These are phyloP conservation scores for Fusarium subglutinans DNA, from an alignment of 2,329 filamentous ascomycete genomes.

Conservation along the genomic window DNA sequence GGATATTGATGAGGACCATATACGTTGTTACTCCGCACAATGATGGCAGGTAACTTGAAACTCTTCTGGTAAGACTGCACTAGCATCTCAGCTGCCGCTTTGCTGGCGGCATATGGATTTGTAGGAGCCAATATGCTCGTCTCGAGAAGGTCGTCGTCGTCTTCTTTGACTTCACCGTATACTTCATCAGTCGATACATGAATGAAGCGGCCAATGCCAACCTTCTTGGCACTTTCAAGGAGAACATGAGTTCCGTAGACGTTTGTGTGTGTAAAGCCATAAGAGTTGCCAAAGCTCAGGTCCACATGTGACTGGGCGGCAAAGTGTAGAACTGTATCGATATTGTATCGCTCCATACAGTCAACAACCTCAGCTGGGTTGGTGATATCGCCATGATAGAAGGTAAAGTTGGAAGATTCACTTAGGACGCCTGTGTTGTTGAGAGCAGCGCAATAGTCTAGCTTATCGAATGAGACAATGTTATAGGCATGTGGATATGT, in stretches of 20 bases:
- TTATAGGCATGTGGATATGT: slow-evolving; percentile 80
- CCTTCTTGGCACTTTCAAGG: slow-evolving; percentile 78
- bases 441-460: slow-evolving; percentile 83
- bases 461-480: slow-evolving; percentile 84
- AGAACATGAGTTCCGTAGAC: slow-evolving; percentile 87
- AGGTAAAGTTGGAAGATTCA: slow-evolving; percentile 76
- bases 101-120: slow-evolving; percentile 83
- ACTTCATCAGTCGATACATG: slow-evolving; percentile 89
- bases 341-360: slow-evolving; percentile 74
- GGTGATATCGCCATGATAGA: slow-evolving; percentile 83
- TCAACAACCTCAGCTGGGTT: slow-evolving; percentile 74
- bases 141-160: slow-evolving; percentile 76
- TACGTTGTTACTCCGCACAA: slow-evolving; percentile 85
- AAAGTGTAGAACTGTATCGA: slow-evolving; percentile 86
- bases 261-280: slow-evolving; percentile 82
- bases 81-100: slow-evolving; percentile 85
- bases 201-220: slow-evolving; percentile 77
- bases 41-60: slow-evolving; percentile 82
- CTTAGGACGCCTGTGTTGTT: slow-evolving; percentile 80
- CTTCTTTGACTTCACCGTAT: slow-evolving; percentile 80
- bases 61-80: slow-evolving; percentile 88
- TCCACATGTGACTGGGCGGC: slow-evolving; percentile 89
- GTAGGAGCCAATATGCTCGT: slow-evolving; percentile 80
- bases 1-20: slow-evolving; percentile 87
- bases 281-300: slow-evolving; percentile 83